Conservation (phyloP, 352 stramenopile genomes). For the Pythium aristosporum region DNA sequence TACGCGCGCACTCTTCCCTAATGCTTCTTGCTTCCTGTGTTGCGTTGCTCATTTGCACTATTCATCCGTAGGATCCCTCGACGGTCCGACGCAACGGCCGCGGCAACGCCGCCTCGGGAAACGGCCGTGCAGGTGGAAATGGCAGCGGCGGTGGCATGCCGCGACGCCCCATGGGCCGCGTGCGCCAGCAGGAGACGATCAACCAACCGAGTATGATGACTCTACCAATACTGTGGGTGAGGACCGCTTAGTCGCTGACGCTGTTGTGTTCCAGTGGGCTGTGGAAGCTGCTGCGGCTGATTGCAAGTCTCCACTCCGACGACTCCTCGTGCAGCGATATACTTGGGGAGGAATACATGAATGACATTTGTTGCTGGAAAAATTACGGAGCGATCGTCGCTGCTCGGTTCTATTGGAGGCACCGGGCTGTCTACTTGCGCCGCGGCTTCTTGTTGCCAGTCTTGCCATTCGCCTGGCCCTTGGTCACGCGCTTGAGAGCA, state of each 20-base stretch:
- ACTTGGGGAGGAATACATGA: constrained; percentile 1
- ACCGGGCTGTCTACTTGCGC: constrained; percentile 41
- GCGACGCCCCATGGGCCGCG: constrained; percentile 54
- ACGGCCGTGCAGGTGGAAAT: constrained; percentile 8
- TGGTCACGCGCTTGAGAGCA: constrained; percentile 76
- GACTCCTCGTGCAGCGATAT: neutral
- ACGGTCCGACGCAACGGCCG: constrained; percentile 28
- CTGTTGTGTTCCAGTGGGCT: constrained; percentile 30
- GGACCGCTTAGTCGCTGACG: neutral
- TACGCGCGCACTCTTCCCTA: too few relatives aligned
- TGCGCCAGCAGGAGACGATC: constrained; percentile 50
- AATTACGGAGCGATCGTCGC: constrained; percentile 12
- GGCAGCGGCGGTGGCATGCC: constrained; percentile 31
- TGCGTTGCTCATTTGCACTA: neutral
- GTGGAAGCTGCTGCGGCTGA: constrained; percentile 45
- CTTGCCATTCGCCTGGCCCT: constrained; percentile 43
- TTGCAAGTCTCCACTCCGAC: neutral
- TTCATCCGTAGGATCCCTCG: constrained; percentile 40
- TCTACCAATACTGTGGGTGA: neutral
- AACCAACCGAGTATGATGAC: constrained; percentile 53
- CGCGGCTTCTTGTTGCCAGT: constrained; percentile 50
- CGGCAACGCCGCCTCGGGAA: neutral
- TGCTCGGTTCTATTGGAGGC: constrained; percentile 11
- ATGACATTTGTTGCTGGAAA: constrained; percentile 7
- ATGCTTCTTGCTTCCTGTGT: too few relatives aligned